Evolutionary conservation across 2,329 filamentous ascomycete species (phyloP), one percentile per base, ranked within the genome.

Genomic region (Rhynchosporium secalis): DNA sequence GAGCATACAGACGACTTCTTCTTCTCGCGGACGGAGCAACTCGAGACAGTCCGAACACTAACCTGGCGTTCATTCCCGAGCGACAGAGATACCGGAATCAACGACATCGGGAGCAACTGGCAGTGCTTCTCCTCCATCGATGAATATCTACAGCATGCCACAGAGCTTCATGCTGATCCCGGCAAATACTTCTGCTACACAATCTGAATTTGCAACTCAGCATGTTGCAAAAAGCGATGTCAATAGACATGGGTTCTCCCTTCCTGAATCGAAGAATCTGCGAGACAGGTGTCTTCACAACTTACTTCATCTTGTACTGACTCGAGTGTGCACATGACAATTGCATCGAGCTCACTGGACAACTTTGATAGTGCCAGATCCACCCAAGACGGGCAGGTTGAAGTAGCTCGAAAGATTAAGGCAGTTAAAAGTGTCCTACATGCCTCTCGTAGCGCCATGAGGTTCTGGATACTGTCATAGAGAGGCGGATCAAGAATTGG

Each of bases 291-390:
- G n/a, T 7, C n/a, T n/a, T 26, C n/a, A 46, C 15, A 7, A 40
- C 4, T 41, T 38, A 20, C 20, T 20, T n/a, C 4, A 13, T 41
- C 36, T 54, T 26, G 20, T 31, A 7, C 20, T 15, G 61, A 56
- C 3, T 4, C 26, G 3, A 43, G 47, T 13, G 12, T 43, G 20
- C 48, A 26, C 46, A 66, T 63, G 26, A 12, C 65, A 2, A 67
- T 58, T 36, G 64, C 66, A 1, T 55, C 57, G 1, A 62, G 58
- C 3, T 67, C 65, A 1, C 28, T 51, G 12, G 63, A 68, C 33
- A 68, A 63, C 33, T 66, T 68, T 49, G 63, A 65, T 28, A 67
- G 65, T 26, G 63, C 65, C 1, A 45, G 57, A 10, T 66, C 63
- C 4, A 43, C 62, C 1, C 66, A 63, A 57, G 43, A 60, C 6